Evolutionary conservation across 176 grass and related monocot genomes (phyloP).

Genomic region (Oryza meyeriana): DNA sequence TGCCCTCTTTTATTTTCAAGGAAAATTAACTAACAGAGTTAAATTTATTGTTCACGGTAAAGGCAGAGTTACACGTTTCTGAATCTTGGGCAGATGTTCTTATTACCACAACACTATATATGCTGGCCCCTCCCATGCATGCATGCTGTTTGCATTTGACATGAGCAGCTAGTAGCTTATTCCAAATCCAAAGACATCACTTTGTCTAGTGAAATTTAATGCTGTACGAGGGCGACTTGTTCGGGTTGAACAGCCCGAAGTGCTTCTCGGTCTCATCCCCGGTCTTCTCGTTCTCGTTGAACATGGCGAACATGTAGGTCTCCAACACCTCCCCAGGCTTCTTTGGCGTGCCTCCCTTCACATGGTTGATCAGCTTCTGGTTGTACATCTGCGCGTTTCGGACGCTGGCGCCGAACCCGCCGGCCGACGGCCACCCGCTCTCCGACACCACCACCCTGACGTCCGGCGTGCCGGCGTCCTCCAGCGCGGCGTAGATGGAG

Average conservation of each 20-base stretch:
- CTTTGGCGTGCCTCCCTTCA: conserved; percentile 38
- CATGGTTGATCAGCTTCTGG: conserved; percentile 49
- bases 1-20: too few relatives aligned
- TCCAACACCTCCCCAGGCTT: conserved; percentile 22
- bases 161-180: not conserved
- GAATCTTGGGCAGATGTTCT: too few relatives aligned
- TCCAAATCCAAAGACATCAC: not conserved
- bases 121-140: not conserved
- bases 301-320: conserved; percentile 56
- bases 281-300: conserved; percentile 38
- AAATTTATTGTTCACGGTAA: too few relatives aligned
- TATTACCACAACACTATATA: not conserved
- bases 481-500: conserved; percentile 48
- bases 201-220: conserved; percentile 18
- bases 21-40: too few relatives aligned
- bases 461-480: conserved; percentile 1
- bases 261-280: conserved; percentile 25
- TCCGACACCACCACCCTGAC: conserved; percentile 60
- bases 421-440: conserved; percentile 68
- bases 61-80: too few relatives aligned
- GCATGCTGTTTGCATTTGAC: not conserved
- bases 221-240: conserved; percentile 16
- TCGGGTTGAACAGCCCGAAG: conserved; percentile 45
- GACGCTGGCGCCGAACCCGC: conserved; percentile 20
- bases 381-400: conserved; percentile 55